Base-by-base conservation (phyloP, 495 filamentous ascomycete genomes). In the Xylaria venustula region DNA sequence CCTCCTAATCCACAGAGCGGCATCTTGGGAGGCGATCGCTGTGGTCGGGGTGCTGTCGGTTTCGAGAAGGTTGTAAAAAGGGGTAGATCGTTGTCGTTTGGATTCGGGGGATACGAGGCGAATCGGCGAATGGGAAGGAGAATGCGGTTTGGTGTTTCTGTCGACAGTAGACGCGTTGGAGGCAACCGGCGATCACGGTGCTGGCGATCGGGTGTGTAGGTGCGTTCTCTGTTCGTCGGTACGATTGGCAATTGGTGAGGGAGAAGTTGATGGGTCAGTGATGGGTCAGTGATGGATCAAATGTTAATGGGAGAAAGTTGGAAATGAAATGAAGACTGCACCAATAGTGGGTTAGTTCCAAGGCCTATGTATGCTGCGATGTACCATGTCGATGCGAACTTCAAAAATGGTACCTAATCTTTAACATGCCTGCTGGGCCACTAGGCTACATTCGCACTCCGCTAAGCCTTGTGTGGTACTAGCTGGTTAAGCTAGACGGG, bases 1-100 rank as follows among this genome's bases (percentile, higher is more conserved):
- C 69, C 85, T 75, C 77, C 87, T 73, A 85, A 60, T 50, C 69
- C 67, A 46, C 69, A 81, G 49, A 86, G 82, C 53, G 77, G 77
- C 71, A 71, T 70, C 74, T 57, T 53, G 37, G 1, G 26, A 34
- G 36, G 25, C 26, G 34, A 19, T 17, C 3, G 8, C 11, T 42
- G 41, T 19, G 59, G 41, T 48, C 34, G 48, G 40, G 8, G 25
- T n/a, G 6, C 11, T n/a, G n/a, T n/a, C n/a, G n/a, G 41, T 25
- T 26, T n/a, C 8, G 54, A 19, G 34, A 36, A 17, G 22, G 5
- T 15, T 30, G 25, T 17, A 60, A 52, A 60, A 34, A 22, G 34
- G 46, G 47, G 17, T n/a, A 8, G 6, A 44, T 34, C 12, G 1
- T 52, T 40, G 47, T 51, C 3, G 15, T 12, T n/a, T n/a, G 12